These are phyloP conservation scores for Akanthomyces lecanii DNA, from an alignment of 2,329 filamentous ascomycete genomes.

Conservation along the genomic window DNA sequence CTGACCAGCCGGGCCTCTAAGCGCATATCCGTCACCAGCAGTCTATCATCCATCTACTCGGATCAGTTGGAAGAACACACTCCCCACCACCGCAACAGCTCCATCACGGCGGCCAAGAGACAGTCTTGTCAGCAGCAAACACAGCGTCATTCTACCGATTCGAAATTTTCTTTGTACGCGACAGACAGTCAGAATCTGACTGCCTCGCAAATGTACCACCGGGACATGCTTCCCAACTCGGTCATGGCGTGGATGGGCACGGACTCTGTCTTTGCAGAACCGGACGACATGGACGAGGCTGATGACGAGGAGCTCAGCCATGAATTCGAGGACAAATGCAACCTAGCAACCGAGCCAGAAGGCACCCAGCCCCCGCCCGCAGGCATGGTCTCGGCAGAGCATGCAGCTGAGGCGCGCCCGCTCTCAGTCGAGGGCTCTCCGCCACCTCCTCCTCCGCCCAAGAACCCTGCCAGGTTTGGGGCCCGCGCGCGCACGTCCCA, in stretches of 20 bases:
- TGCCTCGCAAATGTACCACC: constrained; percentile 14
- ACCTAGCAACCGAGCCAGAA: background rate
- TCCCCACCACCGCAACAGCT: constrained; percentile 11
- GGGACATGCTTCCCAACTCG: constrained; percentile 14
- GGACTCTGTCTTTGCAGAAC: background rate
- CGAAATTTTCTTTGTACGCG: constrained; percentile 3
- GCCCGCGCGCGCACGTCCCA: constrained; percentile 22
- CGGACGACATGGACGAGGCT: background rate
- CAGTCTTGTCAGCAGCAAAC: background rate
- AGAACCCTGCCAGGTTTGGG: constrained; percentile 17
- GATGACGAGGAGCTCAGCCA: background rate
- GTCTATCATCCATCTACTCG: constrained; percentile 49
- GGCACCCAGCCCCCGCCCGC: background rate
- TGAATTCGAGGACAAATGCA: background rate
- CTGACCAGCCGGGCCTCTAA: constrained; percentile 52
- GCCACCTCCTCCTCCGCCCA: constrained; percentile 15
- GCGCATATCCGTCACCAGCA: constrained; percentile 27
- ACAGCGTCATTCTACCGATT: background rate
- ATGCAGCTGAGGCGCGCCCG: background rate
- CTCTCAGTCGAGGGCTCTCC: background rate
- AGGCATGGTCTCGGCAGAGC: background rate
- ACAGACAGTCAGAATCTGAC: background rate
- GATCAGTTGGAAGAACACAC: constrained; percentile 42
- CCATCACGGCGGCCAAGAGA: constrained; percentile 11
- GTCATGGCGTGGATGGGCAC: constrained; percentile 14